Base-by-base conservation (phyloP, 305 asterid genomes). In the Fraxinus latifolia region DNA sequence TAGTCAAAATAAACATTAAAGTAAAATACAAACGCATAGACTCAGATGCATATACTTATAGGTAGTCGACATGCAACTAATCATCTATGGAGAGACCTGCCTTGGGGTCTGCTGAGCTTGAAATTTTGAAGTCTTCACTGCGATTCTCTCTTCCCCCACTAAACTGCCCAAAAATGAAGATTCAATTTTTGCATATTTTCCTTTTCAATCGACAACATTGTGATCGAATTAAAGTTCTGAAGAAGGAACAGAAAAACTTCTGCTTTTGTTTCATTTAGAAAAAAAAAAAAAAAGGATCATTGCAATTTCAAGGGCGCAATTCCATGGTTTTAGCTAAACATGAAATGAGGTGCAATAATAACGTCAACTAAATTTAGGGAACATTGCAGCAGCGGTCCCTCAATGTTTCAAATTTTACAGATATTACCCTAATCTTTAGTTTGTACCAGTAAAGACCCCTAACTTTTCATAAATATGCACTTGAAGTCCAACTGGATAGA, bases 21-120 rank as follows among this genome's bases (percentile, higher is more conserved):
- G 19, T 55, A 17, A 55, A 55, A 17, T 55, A 55, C 8, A 55
- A 67, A 19, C 3, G 11, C 1, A 17, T 17, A 55, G 11, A 55
- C 1, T 14, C 2, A 23, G 37, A 37, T 27, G 5, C 0, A 70
- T 7, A 14, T 12, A 60, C 33, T 9, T 50, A 53, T 14, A 74
- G 23, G 3, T 76, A 21, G 77, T 86, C 89, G 89, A 86, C 88
- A 81, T 32, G 88, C 91, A 88, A 71, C 76, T 32, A 70, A 82
- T 50, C n/a, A 19, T 78, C 84, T 81, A 84, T 29, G n/a, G 0
- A 42, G 3, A 72, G 76, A 81, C 88, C 91, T 86, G 88, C 87
- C 72, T 74, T 88, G 84, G 87, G 89, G 89, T 88, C 91, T 88
- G 89, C 86, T 86, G 91, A 88, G 91, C 91, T 84, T 88, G 89